Conservation (phyloP, 345 rosid species). For the Rhodomyrtus tomentosa region DNA sequence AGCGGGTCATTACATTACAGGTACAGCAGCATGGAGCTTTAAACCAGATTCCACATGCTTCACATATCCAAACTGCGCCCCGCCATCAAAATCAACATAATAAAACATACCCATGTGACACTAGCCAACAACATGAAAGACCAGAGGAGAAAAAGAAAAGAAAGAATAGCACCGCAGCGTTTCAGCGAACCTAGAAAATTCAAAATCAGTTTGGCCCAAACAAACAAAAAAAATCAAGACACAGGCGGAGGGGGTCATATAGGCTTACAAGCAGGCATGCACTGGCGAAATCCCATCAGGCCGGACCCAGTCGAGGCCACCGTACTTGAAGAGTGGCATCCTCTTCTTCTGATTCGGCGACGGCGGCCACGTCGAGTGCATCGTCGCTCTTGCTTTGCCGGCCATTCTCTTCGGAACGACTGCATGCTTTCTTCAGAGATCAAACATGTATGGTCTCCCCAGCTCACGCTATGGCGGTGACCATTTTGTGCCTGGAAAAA, state of each 20-base stretch:
- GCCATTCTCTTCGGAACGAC: conserved; percentile 23
- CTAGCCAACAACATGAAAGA: neutral
- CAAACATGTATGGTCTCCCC: neutral
- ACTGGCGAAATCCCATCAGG: conserved; percentile 90
- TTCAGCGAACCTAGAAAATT: neutral
- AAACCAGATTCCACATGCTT: neutral
- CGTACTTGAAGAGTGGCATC: conserved; percentile 27
- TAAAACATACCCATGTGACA: neutral
- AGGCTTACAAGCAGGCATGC: conserved; percentile 74
- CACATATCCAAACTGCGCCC: neutral
- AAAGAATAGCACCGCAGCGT: neutral
- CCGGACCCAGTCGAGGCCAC: conserved; percentile 74
- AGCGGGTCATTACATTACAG: neutral
- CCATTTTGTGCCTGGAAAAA: neutral
- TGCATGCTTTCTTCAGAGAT: neutral
- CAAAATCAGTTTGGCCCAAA: neutral
- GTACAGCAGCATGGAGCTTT: neutral
- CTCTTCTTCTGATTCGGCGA: conserved; percentile 25
- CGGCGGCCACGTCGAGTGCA: conserved; percentile 57
- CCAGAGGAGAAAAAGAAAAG: neutral
- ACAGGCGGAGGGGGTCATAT: too few relatives aligned
- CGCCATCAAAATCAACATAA: neutral
- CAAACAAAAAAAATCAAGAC: too few relatives aligned
- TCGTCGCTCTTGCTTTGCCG: conserved; percentile 27
- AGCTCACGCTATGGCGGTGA: neutral